These are phyloP conservation scores for Trichosporon sp. DNA, from an alignment of 1,284 basidiomycete genomes.

Conservation along the genomic window DNA sequence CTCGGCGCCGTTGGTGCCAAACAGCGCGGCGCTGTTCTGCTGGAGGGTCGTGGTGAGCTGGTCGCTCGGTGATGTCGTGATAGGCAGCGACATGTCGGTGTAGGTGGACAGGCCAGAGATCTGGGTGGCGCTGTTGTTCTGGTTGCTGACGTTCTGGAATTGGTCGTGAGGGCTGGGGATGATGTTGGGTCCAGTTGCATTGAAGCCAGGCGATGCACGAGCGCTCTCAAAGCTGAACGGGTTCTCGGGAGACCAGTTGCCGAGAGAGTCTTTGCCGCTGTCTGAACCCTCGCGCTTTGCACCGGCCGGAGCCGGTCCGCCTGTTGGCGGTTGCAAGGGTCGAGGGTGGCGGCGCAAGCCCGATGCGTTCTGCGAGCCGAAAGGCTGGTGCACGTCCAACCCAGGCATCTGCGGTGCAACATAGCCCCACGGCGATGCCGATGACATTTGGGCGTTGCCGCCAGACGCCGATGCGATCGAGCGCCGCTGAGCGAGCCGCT, in stretches of 20 bases:
- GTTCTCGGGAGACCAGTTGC: conserved; percentile 17
- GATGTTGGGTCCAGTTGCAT: not conserved
- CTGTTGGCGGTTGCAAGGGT: conserved; percentile 41
- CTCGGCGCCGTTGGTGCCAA: conserved; percentile 11
- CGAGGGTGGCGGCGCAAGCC: conserved; percentile 22
- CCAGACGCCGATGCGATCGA: conserved; percentile 12
- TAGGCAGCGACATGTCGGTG: conserved; percentile 1
- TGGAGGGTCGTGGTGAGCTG: not conserved
- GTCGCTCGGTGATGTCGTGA: not conserved
- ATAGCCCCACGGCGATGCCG: conserved; percentile 43
- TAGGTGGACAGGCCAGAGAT: not conserved
- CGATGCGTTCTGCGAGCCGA: conserved; percentile 19
- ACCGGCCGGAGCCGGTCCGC: too few species aligned
- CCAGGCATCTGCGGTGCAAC: conserved; percentile 46
- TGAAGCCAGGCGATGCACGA: conserved; percentile 10
- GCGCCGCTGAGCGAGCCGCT: conserved; percentile 23
- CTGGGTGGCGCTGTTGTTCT: conserved; percentile 4
- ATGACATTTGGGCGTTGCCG: conserved; percentile 9
- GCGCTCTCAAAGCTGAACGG: conserved; percentile 19
- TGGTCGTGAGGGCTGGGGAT: not conserved
- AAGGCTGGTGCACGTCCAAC: conserved; percentile 47
- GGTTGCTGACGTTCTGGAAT: conserved; percentile 1
- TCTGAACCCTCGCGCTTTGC: not conserved
- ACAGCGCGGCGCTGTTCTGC: not conserved
- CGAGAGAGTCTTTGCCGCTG: not conserved